A percentile compares a stretch with the other conserved stretches of the same genome.
Conservation (phyloP, 1,284 basidiomycete genomes). For the Thelephora terrestris region DNA sequence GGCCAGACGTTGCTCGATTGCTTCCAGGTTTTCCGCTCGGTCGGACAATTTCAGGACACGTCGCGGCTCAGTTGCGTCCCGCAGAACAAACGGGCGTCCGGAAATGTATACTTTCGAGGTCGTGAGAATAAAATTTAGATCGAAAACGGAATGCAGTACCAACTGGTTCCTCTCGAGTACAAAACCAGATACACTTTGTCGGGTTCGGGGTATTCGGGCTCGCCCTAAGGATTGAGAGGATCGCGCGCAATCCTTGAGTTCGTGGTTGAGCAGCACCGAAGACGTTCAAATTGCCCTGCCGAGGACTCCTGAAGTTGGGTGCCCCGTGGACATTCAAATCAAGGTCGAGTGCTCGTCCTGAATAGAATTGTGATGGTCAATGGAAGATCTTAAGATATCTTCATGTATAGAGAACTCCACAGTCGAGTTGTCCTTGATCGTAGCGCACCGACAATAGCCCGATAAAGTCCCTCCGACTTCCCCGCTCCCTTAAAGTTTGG, state of each 20-base stretch:
- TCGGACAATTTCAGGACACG: constrained; percentile 80
- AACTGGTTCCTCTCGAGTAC: constrained; percentile 76
- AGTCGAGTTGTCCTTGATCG: neutral
- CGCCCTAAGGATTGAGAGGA: constrained; percentile 81
- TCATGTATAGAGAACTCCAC: too few relatives aligned
- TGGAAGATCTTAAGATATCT: neutral
- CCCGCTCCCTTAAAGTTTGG: neutral
- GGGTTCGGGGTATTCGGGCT: constrained; percentile 53
- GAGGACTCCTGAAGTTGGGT: constrained; percentile 86
- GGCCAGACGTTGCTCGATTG: constrained; percentile 87
- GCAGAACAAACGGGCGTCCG: constrained; percentile 91
- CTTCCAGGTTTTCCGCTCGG: constrained; percentile 91
- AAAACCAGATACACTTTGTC: constrained; percentile 76
- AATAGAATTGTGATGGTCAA: neutral
- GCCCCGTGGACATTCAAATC: constrained; percentile 90
- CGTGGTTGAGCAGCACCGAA: constrained; percentile 95
- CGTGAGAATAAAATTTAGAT: constrained; percentile 6
- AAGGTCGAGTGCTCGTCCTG: constrained; percentile 82
- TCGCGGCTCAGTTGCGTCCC: constrained; percentile 83
- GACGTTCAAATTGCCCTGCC: constrained; percentile 72
- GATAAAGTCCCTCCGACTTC: neutral
- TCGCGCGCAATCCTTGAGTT: constrained; percentile 84
- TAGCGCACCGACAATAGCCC: neutral
- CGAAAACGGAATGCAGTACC: constrained; percentile 30
- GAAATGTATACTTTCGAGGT: constrained; percentile 71